phyloP scores from a whole-genome alignment of 2,329 filamentous ascomycete species.

The Xylariales sp. region DNA sequence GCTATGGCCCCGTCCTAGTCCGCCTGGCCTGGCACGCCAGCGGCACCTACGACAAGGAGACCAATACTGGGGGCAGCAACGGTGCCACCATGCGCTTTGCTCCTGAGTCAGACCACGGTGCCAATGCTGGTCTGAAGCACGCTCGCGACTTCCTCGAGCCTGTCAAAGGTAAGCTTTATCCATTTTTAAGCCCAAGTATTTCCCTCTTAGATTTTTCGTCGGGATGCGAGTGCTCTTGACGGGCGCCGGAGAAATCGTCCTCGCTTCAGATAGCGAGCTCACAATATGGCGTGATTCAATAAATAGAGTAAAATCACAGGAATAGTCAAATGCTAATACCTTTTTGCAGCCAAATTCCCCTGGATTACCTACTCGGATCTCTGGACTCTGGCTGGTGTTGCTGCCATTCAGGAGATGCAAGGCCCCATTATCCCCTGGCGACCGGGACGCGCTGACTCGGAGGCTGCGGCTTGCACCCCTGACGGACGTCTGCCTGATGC shows the following conservation, averaged over 20 bases:
- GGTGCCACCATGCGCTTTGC: conserved; percentile 95
- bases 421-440: conserved; percentile 85
- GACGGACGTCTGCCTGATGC: conserved; percentile 85
- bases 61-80: conserved; percentile 87
- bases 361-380: conserved; percentile 97
- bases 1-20: conserved; percentile 87
- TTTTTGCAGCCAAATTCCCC: conserved; percentile 66
- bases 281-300: not conserved
- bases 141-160: conserved; percentile 93
- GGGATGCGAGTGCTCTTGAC: not conserved
- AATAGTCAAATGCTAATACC: conserved; percentile 12
- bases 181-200: conserved; percentile 11
- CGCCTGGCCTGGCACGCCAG: conserved; percentile 92
- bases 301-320: not conserved
- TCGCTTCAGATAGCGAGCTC: not conserved
- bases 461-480: conserved; percentile 81
- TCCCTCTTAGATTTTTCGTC: too few relatives aligned
- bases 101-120: conserved; percentile 84
- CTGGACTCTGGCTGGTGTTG: conserved; percentile 86
- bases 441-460: conserved; percentile 77
- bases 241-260: not conserved
- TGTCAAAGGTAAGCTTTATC: conserved; percentile 76
- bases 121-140: conserved; percentile 83
- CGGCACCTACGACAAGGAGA: conserved; percentile 87
- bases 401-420: conserved; percentile 91